Evolutionary conservation across 257 asterid genomes (phyloP), one percentile per base, ranked within the genome.

Genomic region (Solanum tarapatanum): DNA sequence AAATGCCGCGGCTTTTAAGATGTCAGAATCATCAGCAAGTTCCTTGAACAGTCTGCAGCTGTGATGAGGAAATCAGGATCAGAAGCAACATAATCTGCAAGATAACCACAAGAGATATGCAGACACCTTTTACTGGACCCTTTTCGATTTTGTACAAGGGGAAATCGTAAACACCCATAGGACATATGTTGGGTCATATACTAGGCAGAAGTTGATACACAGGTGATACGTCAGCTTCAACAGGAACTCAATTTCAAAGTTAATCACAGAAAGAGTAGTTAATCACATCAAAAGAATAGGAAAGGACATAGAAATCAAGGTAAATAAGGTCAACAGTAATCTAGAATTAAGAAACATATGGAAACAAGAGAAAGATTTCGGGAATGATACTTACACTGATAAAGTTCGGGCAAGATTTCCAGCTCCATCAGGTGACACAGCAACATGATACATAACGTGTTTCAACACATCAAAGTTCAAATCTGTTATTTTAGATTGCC

Each of bases 1-100:
- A 82, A 90, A 90, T 24, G 39, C 70, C 43, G 75, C 86, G 24
- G 82, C 86, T 86, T 88, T 84, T 83, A 90, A 82, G 69, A 88
- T 86, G 83, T 64, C 76, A 33, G 82, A 23, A 70, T 90, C 90
- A 26, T 90, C 51, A 19, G 89, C 74, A 86, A 90, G 87, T 83
- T 90, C 88, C 88, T 85, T 88, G 66, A 90, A 90, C 72, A 82
- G n/a, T 48, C 90, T 90, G 90, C 90, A 89, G 74, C 91, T 90
- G 87, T 69, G 87, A 84, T 16, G 48, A 72, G 82, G 84, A 60
- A 51, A 86, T n/a, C 48, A 16, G 11, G 69, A 87, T 87, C 82
- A 86, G 87, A 87, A 32, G 77, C 68, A 32, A 23, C 60, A 19
- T 82, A 48, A 19, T 82, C 45, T 82, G 45, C 70, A 82, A 82